Base-by-base conservation (phyloP, 345 rosid genomes). In the Populus simonii region DNA sequence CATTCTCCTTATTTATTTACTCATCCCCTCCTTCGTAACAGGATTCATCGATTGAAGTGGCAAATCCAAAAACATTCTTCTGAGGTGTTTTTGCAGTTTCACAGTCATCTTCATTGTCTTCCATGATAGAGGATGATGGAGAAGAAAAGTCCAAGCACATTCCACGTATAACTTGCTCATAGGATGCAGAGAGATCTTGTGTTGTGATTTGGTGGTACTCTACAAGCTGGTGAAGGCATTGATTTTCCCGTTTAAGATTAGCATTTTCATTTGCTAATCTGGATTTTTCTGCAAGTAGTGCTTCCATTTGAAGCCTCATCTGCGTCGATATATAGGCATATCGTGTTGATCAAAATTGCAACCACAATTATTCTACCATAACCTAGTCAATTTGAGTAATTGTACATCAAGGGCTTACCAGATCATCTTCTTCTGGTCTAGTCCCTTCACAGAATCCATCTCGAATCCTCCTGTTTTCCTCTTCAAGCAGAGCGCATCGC, bases 221-320 rank as follows among this genome's bases (percentile, higher is more conserved):
- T 5, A 91, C 98, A 72, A 92, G 86, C 76, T 92, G 94, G 73
- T 86, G 90, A 75, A 94, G 95, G 87, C 97, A 96, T 66, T 92
- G 94, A 80, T 96, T 96, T 73, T 96, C 99, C 80, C 97, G 87
- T 2, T 79, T 79, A 62, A 94, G 84, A 71, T 89, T 94, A 1
- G 98, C 91, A 53, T 94, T 96, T 49, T 94, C 99, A 70, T 85
- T 92, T 0, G 98, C 94, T 77, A 94, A 82, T 74, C 98, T 89
- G 1, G 97, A 92, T 83, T 96, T 96, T 87, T 94, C 98, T 4
- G 90, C 87, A 8, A 96, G 97, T 65, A 96, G 74, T 17, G 93
- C 94, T 83, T 96, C 99, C 87, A 96, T 67, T 84, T 92, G 98
- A 78, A 89, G 94, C 87, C 98, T 92, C 88, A 95, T 93, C 98